Percentiles rank a stretch among this genome's conserved stretches.
phyloP scores from a whole-genome alignment of 257 asterid genomes.

The Osmanthus fragrans region DNA sequence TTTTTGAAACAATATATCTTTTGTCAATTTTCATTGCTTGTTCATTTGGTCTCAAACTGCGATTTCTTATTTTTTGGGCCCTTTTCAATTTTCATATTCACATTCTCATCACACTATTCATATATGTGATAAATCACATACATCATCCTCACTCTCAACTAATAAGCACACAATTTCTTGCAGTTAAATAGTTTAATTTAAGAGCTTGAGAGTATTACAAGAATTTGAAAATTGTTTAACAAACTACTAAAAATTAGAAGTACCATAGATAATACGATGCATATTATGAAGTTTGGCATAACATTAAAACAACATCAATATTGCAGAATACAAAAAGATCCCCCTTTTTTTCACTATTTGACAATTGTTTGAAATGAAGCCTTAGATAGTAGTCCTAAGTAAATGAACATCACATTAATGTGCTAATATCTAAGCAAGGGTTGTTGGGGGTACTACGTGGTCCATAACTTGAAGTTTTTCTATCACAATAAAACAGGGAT shows the following conservation, averaged over 20 bases:
- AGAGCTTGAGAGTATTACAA: not conserved
- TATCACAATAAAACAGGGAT: not conserved
- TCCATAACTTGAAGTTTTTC: not conserved
- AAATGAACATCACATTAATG: not conserved
- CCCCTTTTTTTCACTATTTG: not conserved
- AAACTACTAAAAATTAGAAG: not conserved
- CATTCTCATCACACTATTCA: not conserved
- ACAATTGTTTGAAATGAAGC: not conserved
- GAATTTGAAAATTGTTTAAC: not conserved
- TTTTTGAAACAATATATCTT: too few species aligned
- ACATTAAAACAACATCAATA: not conserved
- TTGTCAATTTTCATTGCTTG: not conserved
- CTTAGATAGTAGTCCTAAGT: not conserved
- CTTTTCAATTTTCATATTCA: not conserved
- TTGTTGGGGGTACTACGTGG: not conserved
- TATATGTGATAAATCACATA: not conserved
- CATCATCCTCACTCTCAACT: not conserved
- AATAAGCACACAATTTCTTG: not conserved
- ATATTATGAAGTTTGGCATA: not conserved
- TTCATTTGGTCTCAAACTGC: not conserved
- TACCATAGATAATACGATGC: not conserved
- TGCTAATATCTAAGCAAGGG: not conserved
- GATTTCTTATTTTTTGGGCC: not conserved
- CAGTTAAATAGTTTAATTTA: not conserved
- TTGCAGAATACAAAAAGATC: not conserved